Evolutionary conservation across 768 basidiomycete genomes (phyloP), one percentile per base, ranked within the genome.

Genomic region (Fomitopsis pulvina): DNA sequence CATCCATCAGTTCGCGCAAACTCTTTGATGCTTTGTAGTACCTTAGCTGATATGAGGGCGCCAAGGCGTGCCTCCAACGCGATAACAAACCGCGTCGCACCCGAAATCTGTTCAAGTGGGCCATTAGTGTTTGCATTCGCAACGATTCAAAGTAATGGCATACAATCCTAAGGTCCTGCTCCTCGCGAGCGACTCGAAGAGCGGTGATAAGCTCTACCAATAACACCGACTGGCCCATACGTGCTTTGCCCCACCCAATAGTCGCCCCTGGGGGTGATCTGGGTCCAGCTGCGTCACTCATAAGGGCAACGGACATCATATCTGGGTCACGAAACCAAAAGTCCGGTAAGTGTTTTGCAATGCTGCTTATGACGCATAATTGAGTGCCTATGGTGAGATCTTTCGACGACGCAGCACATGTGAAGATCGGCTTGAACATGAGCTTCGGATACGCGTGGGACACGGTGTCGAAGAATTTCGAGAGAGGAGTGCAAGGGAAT

Each of bases 381-480:
- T 86, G 77, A 47, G 76, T 78, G 10, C 78, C 70, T 9, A 85
- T 70, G 10, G 75, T 71, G n/a, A 76, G 59, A 48, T 81, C 81
- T 56, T 83, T 84, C 38, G 72, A 70, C 0, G 84, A 80, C 2
- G 79, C 78, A 0, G 87, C 83, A 52, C 84, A 86, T 0, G 73
- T 65, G 57, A 89, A 86, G 7, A 90, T 64, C 0, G 84, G 82
- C 60, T 81, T 85, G 69, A 79, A 88, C 64, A 90, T 87, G 0
- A 81, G 52, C 45, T 75, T 80, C 0, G 85, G 86, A 50, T 77
- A 74, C 14, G 64, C 54, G 40, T 71, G 66, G 1, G 83, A 79
- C 18, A 83, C 55, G 14, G 64, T 65, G 27, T 74, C 68, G 2
- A 88, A 67, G 37, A 89, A 68, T 28, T 69, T 65, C 4, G 77